These are phyloP conservation scores for Botrytis tulipae DNA, from an alignment of 2,329 filamentous ascomycete genomes.

Conservation along the genomic window DNA sequence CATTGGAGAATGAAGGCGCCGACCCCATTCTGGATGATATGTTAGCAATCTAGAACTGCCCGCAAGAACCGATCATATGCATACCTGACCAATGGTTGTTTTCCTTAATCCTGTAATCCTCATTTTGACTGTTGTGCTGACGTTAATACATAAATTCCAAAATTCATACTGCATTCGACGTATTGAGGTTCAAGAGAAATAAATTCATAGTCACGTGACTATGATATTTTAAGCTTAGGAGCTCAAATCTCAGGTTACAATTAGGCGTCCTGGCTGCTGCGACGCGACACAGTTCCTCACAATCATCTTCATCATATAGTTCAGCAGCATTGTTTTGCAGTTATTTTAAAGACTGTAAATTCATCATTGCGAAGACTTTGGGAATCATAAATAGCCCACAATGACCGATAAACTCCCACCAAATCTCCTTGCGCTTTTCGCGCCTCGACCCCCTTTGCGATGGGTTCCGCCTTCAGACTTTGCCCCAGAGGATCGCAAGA, in stretches of 20 bases:
- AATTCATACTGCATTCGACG: not conserved
- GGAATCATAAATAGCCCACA: conserved; percentile 30
- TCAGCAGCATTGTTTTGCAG: not conserved
- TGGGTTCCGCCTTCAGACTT: conserved; percentile 83
- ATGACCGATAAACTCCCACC: conserved; percentile 98
- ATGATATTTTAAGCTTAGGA: conserved; percentile 2
- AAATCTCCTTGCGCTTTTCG: conserved; percentile 90
- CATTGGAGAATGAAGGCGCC: conserved; percentile 97
- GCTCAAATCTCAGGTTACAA: conserved; percentile 16
- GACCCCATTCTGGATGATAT: conserved; percentile 76
- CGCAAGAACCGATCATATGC: conserved; percentile 21
- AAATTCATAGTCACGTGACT: not conserved
- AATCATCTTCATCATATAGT: conserved; percentile 14
- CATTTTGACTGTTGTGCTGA: conserved; percentile 40
- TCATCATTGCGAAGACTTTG: not conserved
- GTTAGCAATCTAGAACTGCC: conserved; percentile 22
- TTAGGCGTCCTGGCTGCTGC: not conserved
- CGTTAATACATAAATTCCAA: not conserved
- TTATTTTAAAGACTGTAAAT: conserved; percentile 1
- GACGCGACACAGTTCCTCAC: conserved; percentile 15
- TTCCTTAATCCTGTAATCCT: conserved; percentile 54
- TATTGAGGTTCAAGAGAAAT: not conserved
- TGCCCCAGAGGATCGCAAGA: conserved; percentile 78
- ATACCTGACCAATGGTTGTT: conserved; percentile 54
- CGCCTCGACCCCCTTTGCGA: conserved; percentile 85